phyloP scores from a whole-genome alignment of 768 basidiomycete species.

The Mycena latifolia region DNA sequence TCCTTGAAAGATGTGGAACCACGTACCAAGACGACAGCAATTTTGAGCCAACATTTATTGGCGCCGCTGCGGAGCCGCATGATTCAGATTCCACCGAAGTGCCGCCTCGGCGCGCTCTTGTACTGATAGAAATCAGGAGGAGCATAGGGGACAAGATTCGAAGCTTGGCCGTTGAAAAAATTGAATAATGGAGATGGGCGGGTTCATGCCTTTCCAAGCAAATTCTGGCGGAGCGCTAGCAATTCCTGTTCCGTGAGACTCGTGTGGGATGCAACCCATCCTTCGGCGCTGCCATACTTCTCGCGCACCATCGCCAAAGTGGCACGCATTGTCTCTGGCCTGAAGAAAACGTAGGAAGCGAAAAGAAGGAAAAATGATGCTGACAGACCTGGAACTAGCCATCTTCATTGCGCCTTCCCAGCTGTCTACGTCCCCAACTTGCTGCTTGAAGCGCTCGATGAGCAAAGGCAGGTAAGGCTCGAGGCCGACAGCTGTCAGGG shows the following conservation, averaged over 20 bases:
- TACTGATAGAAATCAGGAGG: too few species aligned
- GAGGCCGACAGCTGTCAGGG: conserved; percentile 52
- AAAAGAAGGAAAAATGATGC: neutral
- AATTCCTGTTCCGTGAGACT: conserved; percentile 48
- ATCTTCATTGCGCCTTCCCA: conserved; percentile 51
- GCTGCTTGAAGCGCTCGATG: conserved; percentile 45
- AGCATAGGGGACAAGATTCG: too few species aligned
- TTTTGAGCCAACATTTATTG: too few species aligned
- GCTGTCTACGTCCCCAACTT: conserved; percentile 47
- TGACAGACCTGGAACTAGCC: conserved; percentile 47
- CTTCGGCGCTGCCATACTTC: conserved; percentile 52
- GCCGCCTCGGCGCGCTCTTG: too few species aligned
- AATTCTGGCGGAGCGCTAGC: conserved; percentile 17
- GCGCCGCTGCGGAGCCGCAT: too few species aligned
- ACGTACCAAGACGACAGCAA: too few species aligned
- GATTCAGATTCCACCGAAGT: too few species aligned
- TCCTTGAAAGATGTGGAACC: too few species aligned
- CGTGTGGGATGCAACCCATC: conserved; percentile 46
- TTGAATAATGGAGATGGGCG: neutral
- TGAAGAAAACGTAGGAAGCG: conserved; percentile 30
- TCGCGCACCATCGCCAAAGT: conserved; percentile 46
- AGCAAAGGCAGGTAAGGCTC: conserved; percentile 48
- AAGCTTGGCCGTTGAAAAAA: neutral
- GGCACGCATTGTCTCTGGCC: conserved; percentile 52
- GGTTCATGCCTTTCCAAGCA: conserved; percentile 13